Conservation (phyloP, 2,329 filamentous ascomycete genomes). For the Talaromyces albobiverticillius region DNA sequence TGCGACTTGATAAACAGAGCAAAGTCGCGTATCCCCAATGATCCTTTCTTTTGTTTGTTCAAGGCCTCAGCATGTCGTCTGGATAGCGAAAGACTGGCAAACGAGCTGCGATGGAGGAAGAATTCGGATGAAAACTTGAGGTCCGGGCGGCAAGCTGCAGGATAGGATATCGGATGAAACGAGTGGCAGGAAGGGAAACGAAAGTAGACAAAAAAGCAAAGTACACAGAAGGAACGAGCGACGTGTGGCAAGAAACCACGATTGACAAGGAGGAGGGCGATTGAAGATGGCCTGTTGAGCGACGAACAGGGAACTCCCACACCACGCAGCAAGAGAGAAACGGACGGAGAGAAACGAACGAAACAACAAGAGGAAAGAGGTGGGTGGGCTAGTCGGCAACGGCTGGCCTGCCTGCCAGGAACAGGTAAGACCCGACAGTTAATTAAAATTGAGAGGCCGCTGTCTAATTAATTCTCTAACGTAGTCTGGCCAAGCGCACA, state of each 20-base stretch:
- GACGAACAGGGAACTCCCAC: background rate
- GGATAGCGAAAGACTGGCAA: background rate
- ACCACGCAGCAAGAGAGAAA: background rate
- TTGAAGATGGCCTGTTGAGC: background rate
- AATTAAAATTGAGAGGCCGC: background rate
- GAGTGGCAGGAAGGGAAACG: background rate
- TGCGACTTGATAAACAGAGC: background rate
- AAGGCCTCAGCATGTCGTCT: slow-evolving; percentile 9
- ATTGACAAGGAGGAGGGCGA: slow-evolving; percentile 21
- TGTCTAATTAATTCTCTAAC: slow-evolving; percentile 2
- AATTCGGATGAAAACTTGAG: slow-evolving; percentile 2
- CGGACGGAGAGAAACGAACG: background rate
- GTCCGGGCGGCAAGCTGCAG: background rate
- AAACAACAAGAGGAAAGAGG: background rate
- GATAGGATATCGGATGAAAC: slow-evolving; percentile 4
- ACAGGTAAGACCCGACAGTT: background rate
- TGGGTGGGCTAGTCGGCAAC: background rate
- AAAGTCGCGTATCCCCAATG: background rate
- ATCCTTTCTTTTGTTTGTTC: background rate
- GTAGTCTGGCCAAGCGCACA: slow-evolving; percentile 8
- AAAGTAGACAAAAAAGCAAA: slow-evolving; percentile 13
- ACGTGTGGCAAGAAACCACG: slow-evolving; percentile 14
- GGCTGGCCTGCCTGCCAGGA: background rate
- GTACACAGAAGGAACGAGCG: slow-evolving; percentile 13
- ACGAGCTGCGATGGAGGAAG: background rate